Percentiles rank a stretch among this genome's conserved stretches.
Conservation (phyloP, 768 basidiomycete genomes). For the Kwoniella dendrophila region DNA sequence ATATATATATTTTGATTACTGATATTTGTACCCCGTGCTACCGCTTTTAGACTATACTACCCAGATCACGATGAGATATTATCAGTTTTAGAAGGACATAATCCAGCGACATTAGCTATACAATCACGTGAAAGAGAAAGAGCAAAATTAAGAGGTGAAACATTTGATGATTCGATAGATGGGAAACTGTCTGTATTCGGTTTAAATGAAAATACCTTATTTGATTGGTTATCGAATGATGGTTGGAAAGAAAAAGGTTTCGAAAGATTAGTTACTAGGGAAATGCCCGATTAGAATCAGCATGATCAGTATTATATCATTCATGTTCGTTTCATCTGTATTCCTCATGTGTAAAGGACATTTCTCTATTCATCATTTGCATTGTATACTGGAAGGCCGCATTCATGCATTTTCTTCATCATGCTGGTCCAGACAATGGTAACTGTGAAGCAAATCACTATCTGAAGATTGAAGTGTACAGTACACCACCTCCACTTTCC, state of each 20-base stretch:
- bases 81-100: conserved; percentile 51
- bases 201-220: conserved; percentile 46
- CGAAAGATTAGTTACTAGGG: conserved; percentile 48
- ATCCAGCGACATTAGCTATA: conserved; percentile 48
- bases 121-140: conserved; percentile 49
- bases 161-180: conserved; percentile 46
- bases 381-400: too few relatives aligned
- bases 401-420: too few relatives aligned
- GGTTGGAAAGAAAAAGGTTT: conserved; percentile 53
- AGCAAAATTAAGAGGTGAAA: conserved; percentile 47
- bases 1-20: background rate
- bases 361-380: too few relatives aligned
- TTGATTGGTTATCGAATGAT: conserved; percentile 48
- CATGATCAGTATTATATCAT: too few relatives aligned
- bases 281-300: conserved; percentile 57
- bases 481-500: conserved; percentile 4
- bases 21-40: background rate
- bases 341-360: too few relatives aligned
- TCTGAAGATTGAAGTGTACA: too few relatives aligned
- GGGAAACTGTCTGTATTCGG: conserved; percentile 51
- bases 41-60: conserved; percentile 43
- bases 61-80: conserved; percentile 53
- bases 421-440: too few relatives aligned
- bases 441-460: too few relatives aligned
- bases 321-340: too few relatives aligned